Conservation (phyloP, 2,329 filamentous ascomycete genomes). For the Sporothrix globosa region DNA sequence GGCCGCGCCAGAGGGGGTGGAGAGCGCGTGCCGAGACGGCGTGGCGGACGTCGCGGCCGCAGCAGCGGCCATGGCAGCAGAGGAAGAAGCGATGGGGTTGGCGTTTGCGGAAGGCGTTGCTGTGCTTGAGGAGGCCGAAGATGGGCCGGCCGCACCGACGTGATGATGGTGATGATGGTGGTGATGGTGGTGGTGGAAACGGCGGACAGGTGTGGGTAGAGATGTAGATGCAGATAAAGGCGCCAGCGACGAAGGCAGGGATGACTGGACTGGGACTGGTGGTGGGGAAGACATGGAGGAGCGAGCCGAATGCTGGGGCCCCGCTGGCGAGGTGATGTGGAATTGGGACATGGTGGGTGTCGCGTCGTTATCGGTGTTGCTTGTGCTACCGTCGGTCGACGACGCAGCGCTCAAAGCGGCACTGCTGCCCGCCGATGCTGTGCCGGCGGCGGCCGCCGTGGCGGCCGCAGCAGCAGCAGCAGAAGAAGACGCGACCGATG, state of each 20-base stretch:
- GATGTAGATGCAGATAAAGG: not conserved
- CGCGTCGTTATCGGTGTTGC: slow-evolving; percentile 51
- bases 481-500: not conserved
- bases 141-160: slow-evolving; percentile 29
- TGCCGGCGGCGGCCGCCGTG: not conserved
- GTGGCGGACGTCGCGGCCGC: slow-evolving; percentile 29
- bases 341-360: slow-evolving; percentile 64
- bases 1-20: slow-evolving; percentile 55
- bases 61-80: slow-evolving; percentile 23
- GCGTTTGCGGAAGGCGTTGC: slow-evolving; percentile 15
- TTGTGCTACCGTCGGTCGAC: slow-evolving; percentile 19
- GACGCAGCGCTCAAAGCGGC: not conserved
- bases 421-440: not conserved
- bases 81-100: not conserved
- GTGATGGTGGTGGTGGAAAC: slow-evolving; percentile 35
- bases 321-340: slow-evolving; percentile 70
- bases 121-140: slow-evolving; percentile 36
- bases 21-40: slow-evolving; percentile 47
- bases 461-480: slow-evolving; percentile 7
- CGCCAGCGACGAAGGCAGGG: slow-evolving; percentile 5
- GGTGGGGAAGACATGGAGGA: slow-evolving; percentile 29
- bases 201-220: slow-evolving; percentile 23
- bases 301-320: slow-evolving; percentile 45
- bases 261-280: slow-evolving; percentile 16
- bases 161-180: slow-evolving; percentile 49